Conservation (phyloP, 2,329 filamentous ascomycete species). For the Pseudogymnoascus sp. region DNA sequence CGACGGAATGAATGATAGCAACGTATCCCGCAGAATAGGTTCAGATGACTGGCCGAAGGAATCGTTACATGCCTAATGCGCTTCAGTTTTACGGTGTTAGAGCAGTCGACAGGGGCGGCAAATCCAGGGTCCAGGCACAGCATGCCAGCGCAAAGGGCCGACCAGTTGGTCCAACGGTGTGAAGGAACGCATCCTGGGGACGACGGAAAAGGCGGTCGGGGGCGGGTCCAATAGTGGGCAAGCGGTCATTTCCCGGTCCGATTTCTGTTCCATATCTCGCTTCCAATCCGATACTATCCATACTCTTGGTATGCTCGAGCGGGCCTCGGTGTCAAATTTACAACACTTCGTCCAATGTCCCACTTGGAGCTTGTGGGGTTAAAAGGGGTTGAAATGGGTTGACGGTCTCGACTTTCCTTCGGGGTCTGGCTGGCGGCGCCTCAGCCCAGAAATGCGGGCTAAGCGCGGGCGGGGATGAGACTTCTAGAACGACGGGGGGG, state of each 20-base stretch:
- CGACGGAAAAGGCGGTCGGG: conserved; percentile 5
- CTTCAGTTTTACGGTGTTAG: background rate
- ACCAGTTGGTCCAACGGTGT: background rate
- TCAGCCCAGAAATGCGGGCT: background rate
- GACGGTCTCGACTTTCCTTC: background rate
- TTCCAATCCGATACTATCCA: background rate
- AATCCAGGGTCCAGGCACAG: conserved; percentile 3
- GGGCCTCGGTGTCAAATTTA: background rate
- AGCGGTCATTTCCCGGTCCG: conserved; percentile 4
- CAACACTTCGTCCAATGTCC: background rate
- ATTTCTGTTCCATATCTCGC: background rate
- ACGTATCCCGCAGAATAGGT: conserved; percentile 1
- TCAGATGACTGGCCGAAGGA: background rate
- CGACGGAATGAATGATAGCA: background rate
- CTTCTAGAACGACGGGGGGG: conserved; percentile 6
- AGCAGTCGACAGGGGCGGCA: background rate
- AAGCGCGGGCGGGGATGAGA: conserved; percentile 8
- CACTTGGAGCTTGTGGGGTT: conserved; percentile 7
- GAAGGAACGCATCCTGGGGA: conserved; percentile 5
- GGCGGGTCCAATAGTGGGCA: conserved; percentile 8
- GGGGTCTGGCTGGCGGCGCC: background rate
- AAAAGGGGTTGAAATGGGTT: background rate
- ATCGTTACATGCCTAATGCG: background rate
- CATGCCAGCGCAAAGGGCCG: background rate
- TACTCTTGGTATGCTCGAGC: background rate